Base-by-base conservation (phyloP, 495 filamentous ascomycete genomes). In the Apiosordaria backusii region DNA sequence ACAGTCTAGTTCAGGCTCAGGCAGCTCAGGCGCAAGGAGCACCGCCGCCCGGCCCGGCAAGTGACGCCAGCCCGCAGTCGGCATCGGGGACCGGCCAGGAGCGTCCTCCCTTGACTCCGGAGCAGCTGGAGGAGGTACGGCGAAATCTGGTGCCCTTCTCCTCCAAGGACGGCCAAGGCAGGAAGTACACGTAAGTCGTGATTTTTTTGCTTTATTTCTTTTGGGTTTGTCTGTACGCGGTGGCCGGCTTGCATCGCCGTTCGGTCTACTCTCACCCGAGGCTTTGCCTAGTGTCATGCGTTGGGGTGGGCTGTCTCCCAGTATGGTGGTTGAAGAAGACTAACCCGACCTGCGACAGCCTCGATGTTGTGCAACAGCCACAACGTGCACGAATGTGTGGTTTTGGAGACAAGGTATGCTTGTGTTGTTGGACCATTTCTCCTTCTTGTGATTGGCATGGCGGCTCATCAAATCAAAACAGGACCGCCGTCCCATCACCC, bases 321-420 rank as follows among this genome's bases (percentile, higher is more conserved):
- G 40, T 13, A 22, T 3, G 29, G 54, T 66, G 15, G 50, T 24
- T 35, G 45, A 64, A 54, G 45, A 65, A 40, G 18, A 63, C 67
- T 72, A 70, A 72, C 61, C 35, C 65, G 54, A 68, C 9, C 58
- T 19, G 52, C 62, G 64, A 79, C 83, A 90, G 89, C 59, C 83
- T 99, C 63, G 82, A 88, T 67, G 91, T 97, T 63, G 89, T 91
- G 62, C 95, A 99, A 78, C 95, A 99, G 74, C 95, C 95, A 60
- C 83, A 92, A 68, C 89, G 95, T 62, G 95, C 95, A 68, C 90
- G 95, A 60, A 99, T 99, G 95, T 99, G 95, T 82, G 95, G 95
- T 1, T 99, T 97, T 82, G 95, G 95, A 63, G 95, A 99, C 77
- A 99, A 99, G 85, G 93, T 96, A 72, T 54, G 68, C 66, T 62